These are phyloP conservation scores for Isabelozyma rhagii DNA, from an alignment of 805 yeast species.

Conservation along the genomic window DNA sequence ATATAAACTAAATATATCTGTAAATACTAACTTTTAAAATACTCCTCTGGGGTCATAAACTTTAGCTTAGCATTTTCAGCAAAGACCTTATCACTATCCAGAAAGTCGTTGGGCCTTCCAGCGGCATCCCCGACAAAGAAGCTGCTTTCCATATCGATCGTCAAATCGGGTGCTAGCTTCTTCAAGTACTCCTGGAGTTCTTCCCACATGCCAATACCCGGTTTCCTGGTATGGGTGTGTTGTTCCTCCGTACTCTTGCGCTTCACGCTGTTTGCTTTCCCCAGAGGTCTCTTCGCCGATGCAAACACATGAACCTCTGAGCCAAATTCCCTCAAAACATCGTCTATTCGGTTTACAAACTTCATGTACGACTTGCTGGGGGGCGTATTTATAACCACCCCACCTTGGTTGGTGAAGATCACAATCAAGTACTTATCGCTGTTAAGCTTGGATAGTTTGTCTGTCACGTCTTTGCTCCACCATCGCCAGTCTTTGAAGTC, in stretches of 20 bases:
- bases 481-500: slow-evolving; percentile 73
- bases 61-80: slow-evolving; percentile 54
- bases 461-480: slow-evolving; percentile 19
- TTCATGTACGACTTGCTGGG: slow-evolving; percentile 31
- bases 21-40: slow-evolving; percentile 29
- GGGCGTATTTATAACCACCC: slow-evolving; percentile 39
- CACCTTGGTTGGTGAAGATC: slow-evolving; percentile 86
- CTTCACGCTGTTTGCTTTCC: slow-evolving; percentile 5
- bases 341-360: slow-evolving; percentile 41
- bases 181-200: slow-evolving; percentile 42
- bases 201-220: slow-evolving; percentile 74
- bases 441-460: slow-evolving; percentile 18
- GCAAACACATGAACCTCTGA: slow-evolving; percentile 50
- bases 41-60: slow-evolving; percentile 73
- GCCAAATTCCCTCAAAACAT: slow-evolving; percentile 28
- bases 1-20: neutral
- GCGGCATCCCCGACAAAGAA: slow-evolving; percentile 96
- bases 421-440: slow-evolving; percentile 44
- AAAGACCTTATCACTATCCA: slow-evolving; percentile 73
- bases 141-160: slow-evolving; percentile 22
- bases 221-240: slow-evolving; percentile 60
- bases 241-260: slow-evolving; percentile 22
- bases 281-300: slow-evolving; percentile 53
- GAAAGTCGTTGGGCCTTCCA: slow-evolving; percentile 74
- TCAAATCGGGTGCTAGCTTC: slow-evolving; percentile 2